Evolutionary conservation across 2,329 filamentous ascomycete species (phyloP).

Genomic region (Penicillium frequentans): DNA sequence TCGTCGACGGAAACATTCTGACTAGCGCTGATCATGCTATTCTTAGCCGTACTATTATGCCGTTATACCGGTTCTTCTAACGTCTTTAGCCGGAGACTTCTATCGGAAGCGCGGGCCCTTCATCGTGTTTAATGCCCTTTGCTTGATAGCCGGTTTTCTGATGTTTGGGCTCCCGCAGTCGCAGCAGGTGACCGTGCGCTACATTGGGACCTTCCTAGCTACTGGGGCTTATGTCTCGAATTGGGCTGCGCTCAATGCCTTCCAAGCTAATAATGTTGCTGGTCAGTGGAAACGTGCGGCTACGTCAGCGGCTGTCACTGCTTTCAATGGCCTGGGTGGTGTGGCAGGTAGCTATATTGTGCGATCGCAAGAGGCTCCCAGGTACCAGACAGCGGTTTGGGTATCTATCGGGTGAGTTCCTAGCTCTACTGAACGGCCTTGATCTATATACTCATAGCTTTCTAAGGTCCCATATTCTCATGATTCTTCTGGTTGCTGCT

Average conservation of each 20-base stretch:
- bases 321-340: slow-evolving; percentile 63
- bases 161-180: slow-evolving; percentile 61
- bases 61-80: slow-evolving; percentile 62
- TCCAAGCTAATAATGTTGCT: slow-evolving; percentile 62
- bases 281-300: slow-evolving; percentile 67
- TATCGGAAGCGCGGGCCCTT: slow-evolving; percentile 62
- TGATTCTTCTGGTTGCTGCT: slow-evolving; percentile 53
- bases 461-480: slow-evolving; percentile 56
- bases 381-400: slow-evolving; percentile 66
- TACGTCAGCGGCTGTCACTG: slow-evolving; percentile 60
- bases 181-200: slow-evolving; percentile 60
- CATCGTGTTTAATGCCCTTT: slow-evolving; percentile 64
- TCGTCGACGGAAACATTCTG: not conserved
- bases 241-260: slow-evolving; percentile 66
- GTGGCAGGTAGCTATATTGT: slow-evolving; percentile 69
- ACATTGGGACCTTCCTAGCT: slow-evolving; percentile 64
- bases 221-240: slow-evolving; percentile 69
- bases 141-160: slow-evolving; percentile 62
- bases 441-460: not conserved
- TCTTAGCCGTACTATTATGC: slow-evolving; percentile 64
- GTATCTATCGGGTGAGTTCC: slow-evolving; percentile 57
- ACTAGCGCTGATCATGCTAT: not conserved
- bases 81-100: slow-evolving; percentile 62
- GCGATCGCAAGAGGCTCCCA: slow-evolving; percentile 59
- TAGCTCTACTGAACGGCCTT: not conserved